Conservation (phyloP, 2,329 filamentous ascomycete species). For the Talaromyces sp. region DNA sequence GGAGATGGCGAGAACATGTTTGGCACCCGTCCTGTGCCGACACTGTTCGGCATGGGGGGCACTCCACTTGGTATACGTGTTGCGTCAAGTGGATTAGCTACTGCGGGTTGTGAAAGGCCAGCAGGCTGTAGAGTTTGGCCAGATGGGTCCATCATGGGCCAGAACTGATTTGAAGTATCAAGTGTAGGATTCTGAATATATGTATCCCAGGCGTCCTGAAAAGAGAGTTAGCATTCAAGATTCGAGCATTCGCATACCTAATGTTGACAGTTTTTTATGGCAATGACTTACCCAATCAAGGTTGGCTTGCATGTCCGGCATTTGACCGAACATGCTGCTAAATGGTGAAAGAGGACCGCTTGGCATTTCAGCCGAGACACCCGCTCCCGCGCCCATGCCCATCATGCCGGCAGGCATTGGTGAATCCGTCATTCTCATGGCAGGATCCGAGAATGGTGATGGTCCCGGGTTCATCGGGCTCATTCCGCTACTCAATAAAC, state of each 20-base stretch:
- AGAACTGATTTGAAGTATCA: constrained; percentile 44
- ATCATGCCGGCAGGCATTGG: constrained; percentile 26
- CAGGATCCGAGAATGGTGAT: constrained; percentile 32
- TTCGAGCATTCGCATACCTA: not conserved
- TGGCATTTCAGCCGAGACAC: constrained; percentile 36
- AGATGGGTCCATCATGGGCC: constrained; percentile 40
- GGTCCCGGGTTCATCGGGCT: constrained; percentile 48
- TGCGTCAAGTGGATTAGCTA: constrained; percentile 25
- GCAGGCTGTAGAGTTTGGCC: constrained; percentile 27
- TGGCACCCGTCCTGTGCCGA: constrained; percentile 14
- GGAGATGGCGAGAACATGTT: constrained; percentile 20
- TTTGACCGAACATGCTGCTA: constrained; percentile 56
- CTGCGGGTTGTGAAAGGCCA: constrained; percentile 19
- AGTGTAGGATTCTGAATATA: constrained; percentile 64
- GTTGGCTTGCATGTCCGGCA: constrained; percentile 60
- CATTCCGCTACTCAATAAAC: constrained; percentile 67
- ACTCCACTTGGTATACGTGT: constrained; percentile 16
- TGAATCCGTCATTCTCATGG: constrained; percentile 33
- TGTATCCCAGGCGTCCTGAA: constrained; percentile 68
- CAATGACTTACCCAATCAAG: constrained; percentile 63
- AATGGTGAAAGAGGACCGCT: constrained; percentile 56
- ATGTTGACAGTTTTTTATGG: constrained; percentile 15
- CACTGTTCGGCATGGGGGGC: not conserved
- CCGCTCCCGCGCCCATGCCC: constrained; percentile 8
- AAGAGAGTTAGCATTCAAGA: constrained; percentile 7